phyloP scores from a whole-genome alignment of 257 asterid species.

The Buddleja alternifolia region DNA sequence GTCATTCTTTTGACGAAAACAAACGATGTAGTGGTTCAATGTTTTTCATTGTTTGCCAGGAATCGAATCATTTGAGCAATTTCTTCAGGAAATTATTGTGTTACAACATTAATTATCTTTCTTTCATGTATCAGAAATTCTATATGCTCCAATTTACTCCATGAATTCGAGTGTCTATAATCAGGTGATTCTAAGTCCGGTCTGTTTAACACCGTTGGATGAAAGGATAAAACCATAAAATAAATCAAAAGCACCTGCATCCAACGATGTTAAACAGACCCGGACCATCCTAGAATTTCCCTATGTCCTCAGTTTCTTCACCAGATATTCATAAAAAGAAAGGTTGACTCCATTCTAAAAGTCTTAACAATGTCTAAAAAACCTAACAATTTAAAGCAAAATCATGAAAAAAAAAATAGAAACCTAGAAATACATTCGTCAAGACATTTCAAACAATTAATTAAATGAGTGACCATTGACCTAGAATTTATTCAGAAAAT shows the following conservation, averaged over 20 bases:
- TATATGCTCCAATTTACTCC: background rate
- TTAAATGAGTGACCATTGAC: background rate
- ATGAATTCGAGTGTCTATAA: background rate
- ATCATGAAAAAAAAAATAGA: background rate
- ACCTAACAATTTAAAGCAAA: background rate
- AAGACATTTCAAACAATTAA: slow-evolving; percentile 18
- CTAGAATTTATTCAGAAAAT: background rate
- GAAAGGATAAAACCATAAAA: too few relatives aligned
- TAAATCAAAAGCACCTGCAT: too few relatives aligned
- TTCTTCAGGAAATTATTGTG: background rate
- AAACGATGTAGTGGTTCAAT: background rate
- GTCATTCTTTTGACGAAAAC: background rate
- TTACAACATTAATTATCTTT: background rate
- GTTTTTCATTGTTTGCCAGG: background rate
- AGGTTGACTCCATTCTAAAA: background rate
- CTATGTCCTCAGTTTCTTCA: too few relatives aligned
- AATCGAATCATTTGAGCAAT: background rate
- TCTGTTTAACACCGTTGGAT: too few relatives aligned
- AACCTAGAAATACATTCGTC: slow-evolving; percentile 1
- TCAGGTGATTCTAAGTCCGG: too few relatives aligned
- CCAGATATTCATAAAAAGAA: too few relatives aligned
- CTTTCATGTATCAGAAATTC: background rate
- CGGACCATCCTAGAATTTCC: too few relatives aligned
- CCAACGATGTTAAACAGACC: too few relatives aligned
- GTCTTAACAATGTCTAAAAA: too few relatives aligned